Conservation (phyloP, 306 rosid species). For the Quercus bicolor region DNA sequence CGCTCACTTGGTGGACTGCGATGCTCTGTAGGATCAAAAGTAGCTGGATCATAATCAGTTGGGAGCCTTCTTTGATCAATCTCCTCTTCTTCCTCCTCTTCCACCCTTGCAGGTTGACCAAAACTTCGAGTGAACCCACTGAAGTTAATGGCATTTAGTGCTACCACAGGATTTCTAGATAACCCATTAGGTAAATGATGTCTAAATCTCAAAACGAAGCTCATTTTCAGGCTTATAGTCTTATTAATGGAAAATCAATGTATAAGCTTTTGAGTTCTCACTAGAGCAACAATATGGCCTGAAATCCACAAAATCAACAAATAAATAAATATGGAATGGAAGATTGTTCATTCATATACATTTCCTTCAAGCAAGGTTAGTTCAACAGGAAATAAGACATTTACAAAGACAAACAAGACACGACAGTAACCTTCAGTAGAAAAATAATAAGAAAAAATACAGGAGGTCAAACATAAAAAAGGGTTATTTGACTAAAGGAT, state of each 20-base stretch:
- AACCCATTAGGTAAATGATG: constrained; percentile 45
- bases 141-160: constrained; percentile 19
- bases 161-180: constrained; percentile 21
- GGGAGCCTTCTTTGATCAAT: constrained; percentile 92
- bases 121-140: constrained; percentile 39
- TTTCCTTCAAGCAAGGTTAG: neutral
- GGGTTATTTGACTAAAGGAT: neutral
- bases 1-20: constrained; percentile 81
- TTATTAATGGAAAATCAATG: constrained; percentile 27
- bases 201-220: constrained; percentile 49
- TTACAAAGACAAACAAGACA: neutral
- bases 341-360: neutral
- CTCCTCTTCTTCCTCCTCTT: constrained; percentile 76
- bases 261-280: neutral
- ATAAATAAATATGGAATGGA: neutral
- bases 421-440: neutral
- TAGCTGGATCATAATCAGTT: constrained; percentile 81
- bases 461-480: neutral
- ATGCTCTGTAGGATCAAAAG: constrained; percentile 75
- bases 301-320: neutral
- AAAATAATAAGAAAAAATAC: neutral
- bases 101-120: constrained; percentile 67
- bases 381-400: neutral
- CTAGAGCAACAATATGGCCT: neutral
- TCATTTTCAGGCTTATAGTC: constrained; percentile 49